These are phyloP conservation scores for Colletotrichum liaoningense DNA, from an alignment of 2,329 filamentous ascomycete genomes.

Conservation along the genomic window DNA sequence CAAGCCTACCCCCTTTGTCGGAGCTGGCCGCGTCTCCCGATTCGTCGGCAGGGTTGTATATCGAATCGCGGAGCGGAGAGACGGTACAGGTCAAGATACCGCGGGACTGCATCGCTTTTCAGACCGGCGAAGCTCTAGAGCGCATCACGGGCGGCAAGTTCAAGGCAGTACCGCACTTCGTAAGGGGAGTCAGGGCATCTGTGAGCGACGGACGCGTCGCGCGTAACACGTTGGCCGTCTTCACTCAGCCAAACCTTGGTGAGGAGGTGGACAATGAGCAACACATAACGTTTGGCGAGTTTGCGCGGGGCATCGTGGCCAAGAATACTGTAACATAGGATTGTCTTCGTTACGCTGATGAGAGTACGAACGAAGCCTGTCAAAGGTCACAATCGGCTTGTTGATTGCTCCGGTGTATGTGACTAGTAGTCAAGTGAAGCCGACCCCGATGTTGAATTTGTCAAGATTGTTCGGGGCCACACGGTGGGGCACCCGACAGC, in stretches of 20 bases:
- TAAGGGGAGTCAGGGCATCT: slow-evolving; percentile 76
- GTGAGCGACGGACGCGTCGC: slow-evolving; percentile 67
- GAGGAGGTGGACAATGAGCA: slow-evolving; percentile 79
- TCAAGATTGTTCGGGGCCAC: neutral
- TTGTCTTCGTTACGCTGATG: neutral
- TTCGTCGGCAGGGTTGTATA: slow-evolving; percentile 89
- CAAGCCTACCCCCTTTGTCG: slow-evolving; percentile 62
- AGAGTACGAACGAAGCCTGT: neutral
- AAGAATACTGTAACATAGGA: slow-evolving; percentile 64
- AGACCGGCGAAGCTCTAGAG: slow-evolving; percentile 93
- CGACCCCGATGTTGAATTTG: neutral
- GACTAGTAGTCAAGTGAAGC: neutral
- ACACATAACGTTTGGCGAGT: slow-evolving; percentile 79
- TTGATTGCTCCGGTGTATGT: neutral
- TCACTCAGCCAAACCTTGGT: slow-evolving; percentile 94
- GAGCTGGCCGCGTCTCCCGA: slow-evolving; percentile 85
- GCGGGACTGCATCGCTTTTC: slow-evolving; percentile 91
- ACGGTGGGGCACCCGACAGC: neutral
- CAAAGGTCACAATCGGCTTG: neutral
- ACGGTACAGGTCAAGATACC: slow-evolving; percentile 95
- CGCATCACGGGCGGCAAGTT: slow-evolving; percentile 92
- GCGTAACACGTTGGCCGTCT: slow-evolving; percentile 92
- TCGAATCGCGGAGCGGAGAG: slow-evolving; percentile 83
- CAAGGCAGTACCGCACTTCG: slow-evolving; percentile 96
- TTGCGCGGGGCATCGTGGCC: slow-evolving; percentile 72